Evolutionary conservation across 2,329 filamentous ascomycete genomes (phyloP).

Genomic region (Xylogone sp.): DNA sequence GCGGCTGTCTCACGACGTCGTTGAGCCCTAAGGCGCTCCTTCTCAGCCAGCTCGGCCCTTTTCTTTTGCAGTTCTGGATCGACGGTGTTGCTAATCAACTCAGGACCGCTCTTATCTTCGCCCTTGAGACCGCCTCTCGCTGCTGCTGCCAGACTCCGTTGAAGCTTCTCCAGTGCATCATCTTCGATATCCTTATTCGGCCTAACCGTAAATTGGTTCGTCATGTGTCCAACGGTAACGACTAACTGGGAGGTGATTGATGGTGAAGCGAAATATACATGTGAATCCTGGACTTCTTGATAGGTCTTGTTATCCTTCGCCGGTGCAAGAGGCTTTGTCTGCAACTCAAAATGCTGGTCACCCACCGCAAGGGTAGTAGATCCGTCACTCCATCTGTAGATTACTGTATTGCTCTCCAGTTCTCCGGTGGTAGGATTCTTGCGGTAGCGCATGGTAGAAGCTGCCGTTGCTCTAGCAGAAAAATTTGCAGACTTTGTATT

Average conservation of each 20-base stretch:
- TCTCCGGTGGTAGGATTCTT: conserved; percentile 60
- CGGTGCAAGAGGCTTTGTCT: conserved; percentile 66
- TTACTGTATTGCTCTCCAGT: conserved; percentile 70
- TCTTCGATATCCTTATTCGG: conserved; percentile 67
- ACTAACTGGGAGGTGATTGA: conserved; percentile 65
- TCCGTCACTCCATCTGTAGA: conserved; percentile 77
- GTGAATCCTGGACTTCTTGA: conserved; percentile 64
- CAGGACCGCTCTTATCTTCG: conserved; percentile 53
- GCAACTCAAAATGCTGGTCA: conserved; percentile 71
- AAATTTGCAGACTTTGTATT: conserved; percentile 43
- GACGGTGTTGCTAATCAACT: conserved; percentile 66
- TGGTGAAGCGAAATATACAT: conserved; percentile 72
- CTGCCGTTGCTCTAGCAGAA: conserved; percentile 52
- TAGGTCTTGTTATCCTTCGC: conserved; percentile 50
- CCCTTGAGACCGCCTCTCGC: conserved; percentile 50
- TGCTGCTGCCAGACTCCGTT: conserved; percentile 62
- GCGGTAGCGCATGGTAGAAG: conserved; percentile 66
- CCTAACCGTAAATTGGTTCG: conserved; percentile 65
- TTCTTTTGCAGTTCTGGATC: conserved; percentile 75
- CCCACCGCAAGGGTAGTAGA: conserved; percentile 73
- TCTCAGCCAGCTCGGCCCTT: conserved; percentile 70
- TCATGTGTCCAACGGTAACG: conserved; percentile 71
- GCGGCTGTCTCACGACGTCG: conserved; percentile 65
- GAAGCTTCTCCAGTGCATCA: conserved; percentile 65
- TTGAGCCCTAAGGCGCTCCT: conserved; percentile 65